Conservation (phyloP, 176 grass and related monocot species). For the Saccharum officinarum region DNA sequence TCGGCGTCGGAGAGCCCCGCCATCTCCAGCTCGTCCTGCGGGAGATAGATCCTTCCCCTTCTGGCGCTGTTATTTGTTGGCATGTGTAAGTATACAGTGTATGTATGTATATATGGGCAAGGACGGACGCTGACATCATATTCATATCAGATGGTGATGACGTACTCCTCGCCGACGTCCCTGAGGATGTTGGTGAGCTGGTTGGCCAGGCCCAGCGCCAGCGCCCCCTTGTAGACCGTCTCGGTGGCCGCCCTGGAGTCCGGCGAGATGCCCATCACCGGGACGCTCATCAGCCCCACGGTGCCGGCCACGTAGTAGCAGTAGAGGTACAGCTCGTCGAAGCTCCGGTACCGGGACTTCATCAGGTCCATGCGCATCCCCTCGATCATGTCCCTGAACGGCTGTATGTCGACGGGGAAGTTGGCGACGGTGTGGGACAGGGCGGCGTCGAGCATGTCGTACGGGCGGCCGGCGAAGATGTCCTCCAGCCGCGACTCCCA, state of each 20-base stretch:
- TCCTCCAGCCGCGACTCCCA: conserved; percentile 90
- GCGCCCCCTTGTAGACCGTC: conserved; percentile 65
- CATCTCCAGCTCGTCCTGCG: conserved; percentile 73
- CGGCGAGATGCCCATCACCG: conserved; percentile 86
- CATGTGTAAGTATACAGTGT: not conserved
- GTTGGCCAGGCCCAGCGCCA: conserved; percentile 85
- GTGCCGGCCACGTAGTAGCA: conserved; percentile 96
- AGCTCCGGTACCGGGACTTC: conserved; percentile 73
- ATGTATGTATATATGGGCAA: not conserved
- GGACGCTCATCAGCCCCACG: conserved; percentile 86
- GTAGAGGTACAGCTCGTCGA: conserved; percentile 94
- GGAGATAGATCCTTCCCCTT: conserved; percentile 87
- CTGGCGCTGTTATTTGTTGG: conserved; percentile 45
- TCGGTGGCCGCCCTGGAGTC: conserved; percentile 51
- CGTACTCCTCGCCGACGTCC: conserved; percentile 94
- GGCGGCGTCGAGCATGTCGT: conserved; percentile 96
- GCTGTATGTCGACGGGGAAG: conserved; percentile 85
- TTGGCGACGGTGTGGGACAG: conserved; percentile 64
- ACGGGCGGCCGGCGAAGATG: conserved; percentile 68
- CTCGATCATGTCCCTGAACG: conserved; percentile 96
- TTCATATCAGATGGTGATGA: not conserved
- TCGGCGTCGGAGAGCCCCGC: conserved; percentile 78
- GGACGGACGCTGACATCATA: not conserved
- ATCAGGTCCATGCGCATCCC: conserved; percentile 89
- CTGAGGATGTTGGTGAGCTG: conserved; percentile 97